Evolutionary conservation across 2,329 filamentous ascomycete species (phyloP), one percentile per base, ranked within the genome.

Genomic region (Alternaria arbusti): DNA sequence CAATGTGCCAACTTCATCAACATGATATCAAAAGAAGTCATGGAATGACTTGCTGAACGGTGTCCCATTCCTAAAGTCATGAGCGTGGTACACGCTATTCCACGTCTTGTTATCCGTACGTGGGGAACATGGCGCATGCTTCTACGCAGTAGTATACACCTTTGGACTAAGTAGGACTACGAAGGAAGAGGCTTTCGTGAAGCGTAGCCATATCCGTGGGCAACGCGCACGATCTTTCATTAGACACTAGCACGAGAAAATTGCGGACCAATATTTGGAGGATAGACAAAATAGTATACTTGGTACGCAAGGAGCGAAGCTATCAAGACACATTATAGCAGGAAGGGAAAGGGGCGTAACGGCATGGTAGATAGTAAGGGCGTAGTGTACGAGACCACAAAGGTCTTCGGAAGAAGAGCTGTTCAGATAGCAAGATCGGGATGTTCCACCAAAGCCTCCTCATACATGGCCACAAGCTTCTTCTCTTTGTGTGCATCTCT

Each of bases 401-500:
- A 36, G 7, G 0, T n/a, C 8, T 51, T 13, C 12, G 12, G 15
- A 13, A 11, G 15, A 6, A 36, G 10, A 20, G 12, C 6, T 12
- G 17, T 30, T 59, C n/a, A 59, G 7, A 54, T n/a, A 8, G 40
- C 47, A 45, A 59, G 20, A 54, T 54, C 57, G 28, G 40, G 17
- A 9, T 32, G 36, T 23, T 52, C 57, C 32, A 40, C 22, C 26
- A 59, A 7, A 15, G 47, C 57, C 26, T 59, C 57, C 40, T 54
- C 47, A 12, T 32, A 59, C 57, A 59, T 59, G 13, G 49, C 15
- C 7, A 54, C 49, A 5, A 54, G 22, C 40, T 46, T 26, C 57
- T 59, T 59, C 20, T 51, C 57, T 40, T 59, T 59, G 5, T 46
- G 9, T 1, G 36, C 47, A 15, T 59, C 49, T 20, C 57, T 54